phyloP scores from a whole-genome alignment of 2,329 filamentous ascomycete genomes.

The Neopestalotiopsis rosae region DNA sequence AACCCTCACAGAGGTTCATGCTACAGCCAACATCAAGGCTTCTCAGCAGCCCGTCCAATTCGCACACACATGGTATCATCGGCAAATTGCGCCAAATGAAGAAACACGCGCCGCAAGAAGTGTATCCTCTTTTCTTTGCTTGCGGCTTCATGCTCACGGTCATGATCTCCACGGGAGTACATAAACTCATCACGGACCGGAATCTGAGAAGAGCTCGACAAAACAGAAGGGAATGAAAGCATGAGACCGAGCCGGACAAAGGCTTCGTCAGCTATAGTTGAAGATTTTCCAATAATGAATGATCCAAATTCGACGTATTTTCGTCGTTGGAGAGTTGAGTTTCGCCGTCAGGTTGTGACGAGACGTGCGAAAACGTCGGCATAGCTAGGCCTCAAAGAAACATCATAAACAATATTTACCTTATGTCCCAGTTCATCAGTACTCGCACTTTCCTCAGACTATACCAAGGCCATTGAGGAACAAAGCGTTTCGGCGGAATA shows the following conservation, averaged over 20 bases:
- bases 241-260: not conserved
- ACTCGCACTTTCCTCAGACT: too few relatives aligned
- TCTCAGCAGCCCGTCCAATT: conserved; percentile 14
- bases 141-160: conserved; percentile 18
- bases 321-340: too few relatives aligned
- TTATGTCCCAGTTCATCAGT: too few relatives aligned
- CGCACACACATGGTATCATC: conserved; percentile 14
- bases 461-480: too few relatives aligned
- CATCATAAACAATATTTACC: too few relatives aligned
- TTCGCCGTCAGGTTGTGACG: too few relatives aligned
- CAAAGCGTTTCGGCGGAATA: too few relatives aligned
- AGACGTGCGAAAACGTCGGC: too few relatives aligned
- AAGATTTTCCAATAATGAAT: not conserved
- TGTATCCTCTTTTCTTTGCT: conserved; percentile 16
- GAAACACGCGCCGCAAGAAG: conserved; percentile 14
- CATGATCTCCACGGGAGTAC: conserved; percentile 15
- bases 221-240: not conserved
- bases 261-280: not conserved
- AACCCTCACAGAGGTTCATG: not conserved
- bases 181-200: conserved; percentile 13
- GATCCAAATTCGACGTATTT: not conserved
- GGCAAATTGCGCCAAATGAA: conserved; percentile 13
- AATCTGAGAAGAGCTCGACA: conserved; percentile 11
- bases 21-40: conserved; percentile 8
- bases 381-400: too few relatives aligned